Evolutionary conservation across 108 stramenopile species (phyloP), one percentile per base, ranked within the genome.

Genomic region (Pseudonitzschia delicatissima): DNA sequence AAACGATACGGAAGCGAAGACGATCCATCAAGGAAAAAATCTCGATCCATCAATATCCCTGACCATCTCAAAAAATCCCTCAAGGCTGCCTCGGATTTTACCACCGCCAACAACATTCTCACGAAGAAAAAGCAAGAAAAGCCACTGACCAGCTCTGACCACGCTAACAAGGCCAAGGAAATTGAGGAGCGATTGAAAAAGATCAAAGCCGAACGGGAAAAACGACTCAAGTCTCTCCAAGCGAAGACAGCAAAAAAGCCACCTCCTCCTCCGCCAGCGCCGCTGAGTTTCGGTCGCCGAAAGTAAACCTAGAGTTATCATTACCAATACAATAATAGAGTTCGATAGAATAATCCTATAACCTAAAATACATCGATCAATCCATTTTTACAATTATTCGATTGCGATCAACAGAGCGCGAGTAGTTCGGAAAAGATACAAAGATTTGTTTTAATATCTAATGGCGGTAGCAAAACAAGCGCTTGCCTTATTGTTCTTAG

Each of bases 111-210:
- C 11, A 67, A 50, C 5, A 3, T 55, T 31, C 31, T n/a, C 13
- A 49, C 66, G 59, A 80, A 71, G 44, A 83, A 72, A 25, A 48
- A 50, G 50, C 36, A 13, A 26, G 9, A 21, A 21, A 62, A 60
- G 31, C 40, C 35, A n/a, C 13, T 57, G 45, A 35, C 66, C 18
- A 65, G 66, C 28, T 6, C 49, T 27, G 63, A 70, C 13, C 29
- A 67, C 37, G 73, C 62, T 31, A 64, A 62, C 45, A 51, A 78
- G 20, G 64, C 68, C 15, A 55, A 49, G 4, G 51, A 60, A 31
- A 39, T 87, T 32, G 64, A 79, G 63, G 66, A 77, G 20, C 74
- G 84, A 42, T 20, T 87, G 12, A 81, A 73, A 11, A 62, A 67
- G 45, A 44, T 87, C 50, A 68, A 82, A 28, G 70, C 71, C 33